A percentile compares a stretch with the other conserved stretches of the same genome.
phyloP scores from a whole-genome alignment of 2,329 filamentous ascomycete species.

The Pestalotiopsis sp. region DNA sequence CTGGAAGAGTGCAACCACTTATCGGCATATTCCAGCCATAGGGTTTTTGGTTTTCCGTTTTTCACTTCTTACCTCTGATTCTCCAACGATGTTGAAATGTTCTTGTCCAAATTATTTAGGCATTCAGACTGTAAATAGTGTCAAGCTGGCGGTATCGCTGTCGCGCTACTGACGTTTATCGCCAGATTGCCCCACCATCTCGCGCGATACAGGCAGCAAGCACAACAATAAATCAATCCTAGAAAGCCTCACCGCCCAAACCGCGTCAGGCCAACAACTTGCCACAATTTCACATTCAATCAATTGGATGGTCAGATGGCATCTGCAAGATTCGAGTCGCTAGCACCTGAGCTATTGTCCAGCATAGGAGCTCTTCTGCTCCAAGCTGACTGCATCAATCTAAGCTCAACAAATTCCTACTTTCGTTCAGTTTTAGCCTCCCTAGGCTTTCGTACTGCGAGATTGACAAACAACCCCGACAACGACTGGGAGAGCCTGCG shows the following conservation, averaged over 20 bases:
- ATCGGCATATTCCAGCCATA: too few relatives aligned
- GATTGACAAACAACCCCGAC: not conserved
- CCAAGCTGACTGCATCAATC: not conserved
- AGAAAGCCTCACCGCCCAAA: not conserved
- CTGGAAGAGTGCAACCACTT: too few relatives aligned
- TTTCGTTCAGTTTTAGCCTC: not conserved
- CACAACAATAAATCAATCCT: not conserved
- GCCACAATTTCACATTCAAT: not conserved
- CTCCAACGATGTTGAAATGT: not conserved
- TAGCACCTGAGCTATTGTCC: not conserved
- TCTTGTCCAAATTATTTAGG: not conserved
- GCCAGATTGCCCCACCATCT: not conserved
- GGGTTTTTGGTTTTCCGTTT: too few relatives aligned
- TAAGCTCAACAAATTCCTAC: not conserved
- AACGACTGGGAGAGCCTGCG: not conserved
- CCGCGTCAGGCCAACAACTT: not conserved
- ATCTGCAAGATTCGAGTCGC: not conserved
- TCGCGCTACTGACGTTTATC: not conserved
- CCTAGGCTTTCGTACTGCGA: not conserved
- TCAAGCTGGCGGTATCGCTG: not conserved
- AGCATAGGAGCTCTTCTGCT: not conserved
- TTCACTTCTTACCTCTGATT: not conserved
- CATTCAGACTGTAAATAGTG: not conserved
- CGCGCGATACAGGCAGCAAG: not conserved
- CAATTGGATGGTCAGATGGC: not conserved